Evolutionary conservation across 2,329 filamentous ascomycete species (phyloP), one percentile per base, ranked within the genome.

Genomic region (Fusarium metavorans): DNA sequence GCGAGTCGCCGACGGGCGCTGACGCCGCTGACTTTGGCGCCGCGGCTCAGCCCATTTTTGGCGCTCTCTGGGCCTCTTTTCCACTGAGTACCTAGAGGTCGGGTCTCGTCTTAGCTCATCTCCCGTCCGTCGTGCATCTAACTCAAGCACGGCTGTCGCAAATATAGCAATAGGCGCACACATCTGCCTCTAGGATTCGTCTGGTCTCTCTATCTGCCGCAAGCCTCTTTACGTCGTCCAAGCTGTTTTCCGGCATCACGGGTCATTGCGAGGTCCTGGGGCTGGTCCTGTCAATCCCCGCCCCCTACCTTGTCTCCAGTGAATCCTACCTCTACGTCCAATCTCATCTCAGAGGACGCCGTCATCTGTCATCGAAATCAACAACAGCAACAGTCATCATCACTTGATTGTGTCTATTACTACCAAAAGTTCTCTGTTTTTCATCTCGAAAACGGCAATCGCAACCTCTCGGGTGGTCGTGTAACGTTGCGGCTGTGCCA

Each of bases 401-500:
- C 50, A 54, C 27, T 52, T 54, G 27, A 14, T 32, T 14, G 27
- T 32, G 18, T 54, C 50, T 27, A 54, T 54, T 30, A 34, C 50
- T 32, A 32, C n/a, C 50, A 54, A 54, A 54, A 54, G 50, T 54
- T 32, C 50, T 32, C 27, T 32, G 4, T 30, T 20, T 50, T 32
- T 14, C 50, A 32, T 32, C 50, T 54, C 27, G 10, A 54, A 54
- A 54, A 54, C 50, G 18, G 50, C 39, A 71, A 37, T 61, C 52
- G 41, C 64, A 57, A 61, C 32, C 23, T 66, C 35, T 67, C 60
- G 43, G 64, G 56, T 68, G 64, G 65, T 57, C 71, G 72, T 78
- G 77, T 73, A 79, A 78, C 77, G 77, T 78, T 76, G 78, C 77
- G 76, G 50, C 78, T 77, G 72, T 76, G 75, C 69, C 67, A 52